phyloP scores from a whole-genome alignment of 768 basidiomycete genomes.

The Gelatoporia subvermispora region DNA sequence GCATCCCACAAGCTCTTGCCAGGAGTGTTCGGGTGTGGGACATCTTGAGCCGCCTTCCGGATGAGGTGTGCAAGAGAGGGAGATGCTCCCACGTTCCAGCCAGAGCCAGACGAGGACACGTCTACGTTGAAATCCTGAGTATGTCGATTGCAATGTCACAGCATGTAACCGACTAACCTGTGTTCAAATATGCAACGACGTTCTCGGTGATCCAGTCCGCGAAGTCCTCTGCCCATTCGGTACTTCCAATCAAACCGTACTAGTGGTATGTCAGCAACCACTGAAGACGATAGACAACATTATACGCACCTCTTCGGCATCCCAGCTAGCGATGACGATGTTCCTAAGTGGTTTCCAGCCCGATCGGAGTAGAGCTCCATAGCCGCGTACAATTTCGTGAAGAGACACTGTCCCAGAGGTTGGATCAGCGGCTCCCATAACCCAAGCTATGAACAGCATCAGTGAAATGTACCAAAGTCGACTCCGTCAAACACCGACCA shows the following conservation, averaged over 20 bases:
- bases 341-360: slow-evolving; percentile 87
- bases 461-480: background rate
- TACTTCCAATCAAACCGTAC: slow-evolving; percentile 77
- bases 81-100: slow-evolving; percentile 54
- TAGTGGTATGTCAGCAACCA: slow-evolving; percentile 11
- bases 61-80: slow-evolving; percentile 83
- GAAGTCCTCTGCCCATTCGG: slow-evolving; percentile 95
- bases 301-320: slow-evolving; percentile 57
- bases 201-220: slow-evolving; percentile 71
- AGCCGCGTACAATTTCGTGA: slow-evolving; percentile 72
- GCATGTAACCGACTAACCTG: slow-evolving; percentile 34
- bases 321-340: slow-evolving; percentile 76
- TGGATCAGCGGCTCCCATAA: slow-evolving; percentile 80
- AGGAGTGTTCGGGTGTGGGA: slow-evolving; percentile 66
- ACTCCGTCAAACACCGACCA: slow-evolving; percentile 36
- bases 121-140: slow-evolving; percentile 1
- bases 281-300: background rate
- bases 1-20: slow-evolving; percentile 79
- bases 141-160: background rate
- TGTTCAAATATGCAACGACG: slow-evolving; percentile 83
- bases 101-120: slow-evolving; percentile 11
- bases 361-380: slow-evolving; percentile 60
- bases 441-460: slow-evolving; percentile 37
- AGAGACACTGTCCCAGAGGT: slow-evolving; percentile 76
- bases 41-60: slow-evolving; percentile 56